Conservation (phyloP, 140 eudicot genomes). For the Senecio squalidus region DNA sequence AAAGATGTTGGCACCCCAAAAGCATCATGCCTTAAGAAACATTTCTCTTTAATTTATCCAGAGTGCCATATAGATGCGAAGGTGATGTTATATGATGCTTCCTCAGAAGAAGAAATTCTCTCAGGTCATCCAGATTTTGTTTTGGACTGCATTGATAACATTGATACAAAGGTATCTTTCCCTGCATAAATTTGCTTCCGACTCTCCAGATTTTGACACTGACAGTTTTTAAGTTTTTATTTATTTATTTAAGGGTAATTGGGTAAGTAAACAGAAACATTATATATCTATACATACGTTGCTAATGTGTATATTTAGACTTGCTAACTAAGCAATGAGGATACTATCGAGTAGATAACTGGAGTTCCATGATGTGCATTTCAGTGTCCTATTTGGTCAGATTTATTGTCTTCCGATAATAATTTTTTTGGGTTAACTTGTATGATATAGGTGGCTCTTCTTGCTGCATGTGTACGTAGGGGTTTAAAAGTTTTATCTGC, state of each 20-base stretch:
- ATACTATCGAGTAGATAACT: background rate
- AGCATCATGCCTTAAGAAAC: conserved; percentile 93
- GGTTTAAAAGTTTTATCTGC: conserved; percentile 92
- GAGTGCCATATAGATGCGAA: conserved; percentile 89
- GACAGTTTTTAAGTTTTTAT: background rate
- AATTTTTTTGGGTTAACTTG: conserved; percentile 17
- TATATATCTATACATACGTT: background rate
- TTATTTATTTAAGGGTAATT: background rate
- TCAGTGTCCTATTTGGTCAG: too few relatives aligned
- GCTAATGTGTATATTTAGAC: background rate
- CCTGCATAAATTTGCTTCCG: background rate
- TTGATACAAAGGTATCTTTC: conserved; percentile 82
- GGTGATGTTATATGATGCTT: conserved; percentile 74
- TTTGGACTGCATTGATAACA: conserved; percentile 96
- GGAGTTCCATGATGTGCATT: background rate
- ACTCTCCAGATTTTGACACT: background rate
- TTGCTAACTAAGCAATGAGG: background rate
- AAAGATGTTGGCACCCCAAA: conserved; percentile 96
- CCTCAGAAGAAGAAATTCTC: conserved; percentile 90
- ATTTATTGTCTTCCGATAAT: too few relatives aligned
- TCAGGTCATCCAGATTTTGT: conserved; percentile 94
- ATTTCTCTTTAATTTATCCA: conserved; percentile 74
- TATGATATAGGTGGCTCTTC: conserved; percentile 77
- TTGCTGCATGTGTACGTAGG: conserved; percentile 94
- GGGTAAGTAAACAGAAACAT: background rate